Evolutionary conservation across 345 rosid genomes (phyloP), one percentile per base, ranked within the genome.

Genomic region (Populus pruinosa): DNA sequence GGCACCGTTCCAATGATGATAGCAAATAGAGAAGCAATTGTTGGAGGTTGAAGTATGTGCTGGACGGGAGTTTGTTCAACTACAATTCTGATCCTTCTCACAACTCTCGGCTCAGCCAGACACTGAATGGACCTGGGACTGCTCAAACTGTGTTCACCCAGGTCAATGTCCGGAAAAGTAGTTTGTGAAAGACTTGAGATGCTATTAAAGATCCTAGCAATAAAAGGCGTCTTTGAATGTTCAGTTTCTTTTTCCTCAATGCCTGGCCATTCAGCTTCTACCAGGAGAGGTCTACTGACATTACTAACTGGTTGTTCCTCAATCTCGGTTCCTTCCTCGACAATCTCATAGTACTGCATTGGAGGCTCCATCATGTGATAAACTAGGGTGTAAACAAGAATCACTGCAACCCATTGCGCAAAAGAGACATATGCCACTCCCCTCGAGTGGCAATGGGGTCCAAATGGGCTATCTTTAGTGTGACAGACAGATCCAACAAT

Each of bases 311-410:
- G 70, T 18, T 78, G 82, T 78, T 86, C 94, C 83, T 83, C 90
- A 49, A 89, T 88, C 78, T 85, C 92, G 62, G 56, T 43, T 20
- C 89, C 91, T 80, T 90, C 97, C 64, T 89, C 94, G 76, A 92
- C 93, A 76, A 94, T 74, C 83, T 94, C 97, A 67, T 94, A 94
- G 36, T 84, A 92, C 87, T 88, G 85, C 90, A 92, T 16, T 7
- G 99, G 94, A 43, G 97, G 98, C 81, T 93, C 98, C 99, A 92
- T 96, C 98, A 92, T 96, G 82, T 93, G 98, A 87, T 96, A 92
- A 73, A 93, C 99, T 74, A 93, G 87, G n/a, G 98, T 92, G 77
- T 96, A 92, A n/a, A 93, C 98, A 75, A 96, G 94, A 81, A 96
- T 93, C 71, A 93, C 97, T 27, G 99, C 90, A 16, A 96, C 94